phyloP scores from a whole-genome alignment of 23 red algal species.

The Gracilaria vermiculophylla region DNA sequence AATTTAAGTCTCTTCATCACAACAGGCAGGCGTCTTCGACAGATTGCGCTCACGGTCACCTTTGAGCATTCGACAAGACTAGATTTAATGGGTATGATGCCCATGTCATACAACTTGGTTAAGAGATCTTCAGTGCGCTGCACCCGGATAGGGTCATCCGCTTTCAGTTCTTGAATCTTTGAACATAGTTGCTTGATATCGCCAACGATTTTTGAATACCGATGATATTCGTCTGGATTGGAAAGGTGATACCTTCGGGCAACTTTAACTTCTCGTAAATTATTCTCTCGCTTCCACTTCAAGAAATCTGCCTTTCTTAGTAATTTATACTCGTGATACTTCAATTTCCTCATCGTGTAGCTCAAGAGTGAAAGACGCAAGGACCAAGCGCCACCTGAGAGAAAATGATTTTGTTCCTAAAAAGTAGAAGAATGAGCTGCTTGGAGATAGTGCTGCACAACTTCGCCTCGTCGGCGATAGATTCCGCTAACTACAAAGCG shows the following conservation, averaged over 20 bases:
- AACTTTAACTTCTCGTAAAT: conserved; percentile 70
- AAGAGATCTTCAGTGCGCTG: conserved; percentile 86
- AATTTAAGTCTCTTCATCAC: conserved; percentile 94
- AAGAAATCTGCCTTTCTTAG: conserved; percentile 92
- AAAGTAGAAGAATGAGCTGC: too few relatives aligned
- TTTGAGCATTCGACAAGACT: conserved; percentile 65
- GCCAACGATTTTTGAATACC: conserved; percentile 89
- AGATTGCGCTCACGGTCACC: conserved; percentile 88
- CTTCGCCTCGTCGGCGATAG: too few relatives aligned
- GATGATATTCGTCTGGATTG: conserved; percentile 89
- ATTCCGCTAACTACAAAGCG: too few relatives aligned
- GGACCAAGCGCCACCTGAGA: too few relatives aligned
- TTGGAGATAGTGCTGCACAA: too few relatives aligned
- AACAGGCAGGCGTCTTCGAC: conserved; percentile 87
- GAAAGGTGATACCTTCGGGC: conserved; percentile 85
- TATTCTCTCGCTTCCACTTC: conserved; percentile 92
- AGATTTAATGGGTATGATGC: conserved; percentile 79
- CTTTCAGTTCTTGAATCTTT: conserved; percentile 62
- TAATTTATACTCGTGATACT: conserved; percentile 96
- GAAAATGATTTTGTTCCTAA: too few relatives aligned
- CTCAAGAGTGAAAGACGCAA: background rate
- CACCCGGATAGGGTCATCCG: conserved; percentile 57
- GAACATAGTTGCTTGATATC: conserved; percentile 73
- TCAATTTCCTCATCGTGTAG: conserved; percentile 79
- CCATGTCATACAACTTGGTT: conserved; percentile 88